Evolutionary conservation across 148 eudicot genomes (phyloP), one percentile per base, ranked within the genome.

Genomic region (Spergularia bocconei): DNA sequence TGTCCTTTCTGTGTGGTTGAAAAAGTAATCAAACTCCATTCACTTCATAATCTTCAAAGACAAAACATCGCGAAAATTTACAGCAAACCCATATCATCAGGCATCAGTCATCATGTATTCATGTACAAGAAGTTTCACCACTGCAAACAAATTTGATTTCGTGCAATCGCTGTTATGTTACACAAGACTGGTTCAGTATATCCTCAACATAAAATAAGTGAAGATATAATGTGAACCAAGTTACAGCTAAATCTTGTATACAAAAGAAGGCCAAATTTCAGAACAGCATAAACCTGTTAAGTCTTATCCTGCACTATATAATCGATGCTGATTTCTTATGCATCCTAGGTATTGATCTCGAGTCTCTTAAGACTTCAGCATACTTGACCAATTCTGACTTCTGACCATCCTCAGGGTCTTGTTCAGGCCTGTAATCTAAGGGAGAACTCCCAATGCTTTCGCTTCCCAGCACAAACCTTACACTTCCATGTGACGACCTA

Each of bases 291-390:
- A 13, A 19, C 15, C 16, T 13, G 63, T 53, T 51, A 54, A 16
- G 13, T n/a, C 13, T 82, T 58, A 78, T 8, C 74, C 65, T 57
- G 54, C 39, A 78, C 76, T 59, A 75, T 33, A 73, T 33, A 1
- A 29, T 29, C 36, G 89, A 79, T 65, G 84, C 80, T 23, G 89
- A 71, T 79, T 85, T 89, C 82, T 80, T 75, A 39, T 73, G 85
- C 59, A 8, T 75, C 70, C 75, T 78, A 25, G 69, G 69, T 16
- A 63, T 38, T 64, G 65, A 47, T 15, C 83, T 81, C 20, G 91
- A 80, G 11, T 78, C 87, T 78, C 79, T 85, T 74, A 93, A 79
- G 67, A 77, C 93, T 74, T 90, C 82, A 39, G 93, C 95, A 81
- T 86, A 92, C 77, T 88, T 93, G 52, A 67, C 76, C 83, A 93